These are phyloP conservation scores for Dendrobium huoshanense DNA, from an alignment of 106 monocot species.

Conservation along the genomic window DNA sequence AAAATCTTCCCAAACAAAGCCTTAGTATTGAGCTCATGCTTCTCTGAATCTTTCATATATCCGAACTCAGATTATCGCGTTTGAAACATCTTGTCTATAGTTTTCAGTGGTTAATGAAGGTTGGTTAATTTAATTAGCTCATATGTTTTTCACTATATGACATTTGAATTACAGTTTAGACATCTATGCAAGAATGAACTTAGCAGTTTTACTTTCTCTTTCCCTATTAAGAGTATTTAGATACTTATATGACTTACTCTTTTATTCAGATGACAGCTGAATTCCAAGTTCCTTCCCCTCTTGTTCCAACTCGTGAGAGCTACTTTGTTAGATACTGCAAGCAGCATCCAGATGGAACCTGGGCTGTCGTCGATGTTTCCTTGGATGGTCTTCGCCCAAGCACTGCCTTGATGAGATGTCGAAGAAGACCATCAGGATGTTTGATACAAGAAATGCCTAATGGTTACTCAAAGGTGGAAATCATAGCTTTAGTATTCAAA, in stretches of 20 bases:
- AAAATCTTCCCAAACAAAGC: too few relatives aligned
- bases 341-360: slow-evolving; percentile 72
- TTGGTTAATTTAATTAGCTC: too few relatives aligned
- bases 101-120: too few relatives aligned
- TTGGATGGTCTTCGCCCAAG: slow-evolving; percentile 70
- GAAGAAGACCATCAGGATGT: slow-evolving; percentile 88
- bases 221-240: too few relatives aligned
- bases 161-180: background rate
- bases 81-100: too few relatives aligned
- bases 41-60: too few relatives aligned
- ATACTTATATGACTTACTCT: background rate
- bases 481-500: background rate
- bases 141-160: too few relatives aligned
- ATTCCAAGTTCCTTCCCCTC: slow-evolving; percentile 91
- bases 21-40: too few relatives aligned
- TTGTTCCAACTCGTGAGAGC: slow-evolving; percentile 85
- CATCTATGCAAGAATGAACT: background rate
- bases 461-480: slow-evolving; percentile 88
- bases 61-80: too few relatives aligned
- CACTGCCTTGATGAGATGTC: slow-evolving; percentile 41
- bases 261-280: slow-evolving; percentile 78
- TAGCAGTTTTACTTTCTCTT: too few relatives aligned
- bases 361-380: slow-evolving; percentile 95
- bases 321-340: slow-evolving; percentile 91
- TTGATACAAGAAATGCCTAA: slow-evolving; percentile 97